Evolutionary conservation across 495 filamentous ascomycete species (phyloP).

Genomic region (Rhypophila decipiens): DNA sequence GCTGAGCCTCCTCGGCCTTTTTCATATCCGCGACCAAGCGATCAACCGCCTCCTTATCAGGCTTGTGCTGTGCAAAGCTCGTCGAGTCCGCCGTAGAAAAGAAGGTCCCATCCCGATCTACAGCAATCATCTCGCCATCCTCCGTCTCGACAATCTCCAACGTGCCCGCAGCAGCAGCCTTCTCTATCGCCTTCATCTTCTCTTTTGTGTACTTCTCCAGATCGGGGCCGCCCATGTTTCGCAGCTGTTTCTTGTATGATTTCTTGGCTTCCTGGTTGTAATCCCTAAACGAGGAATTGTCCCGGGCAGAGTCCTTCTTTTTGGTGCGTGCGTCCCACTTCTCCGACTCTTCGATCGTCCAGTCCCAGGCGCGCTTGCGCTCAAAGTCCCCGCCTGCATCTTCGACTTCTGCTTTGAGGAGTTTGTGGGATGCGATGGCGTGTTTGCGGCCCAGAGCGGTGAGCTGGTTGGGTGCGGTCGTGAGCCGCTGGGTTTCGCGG

Average conservation of each 20-base stretch:
- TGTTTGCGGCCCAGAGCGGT: slow-evolving; percentile 69
- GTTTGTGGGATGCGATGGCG: slow-evolving; percentile 83
- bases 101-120: slow-evolving; percentile 85
- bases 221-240: slow-evolving; percentile 59
- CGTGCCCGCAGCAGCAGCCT: slow-evolving; percentile 70
- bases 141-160: slow-evolving; percentile 90
- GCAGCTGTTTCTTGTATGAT: slow-evolving; percentile 86
- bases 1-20: slow-evolving; percentile 77
- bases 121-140: slow-evolving; percentile 87
- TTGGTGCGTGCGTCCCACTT: slow-evolving; percentile 84
- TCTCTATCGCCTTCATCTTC: slow-evolving; percentile 77
- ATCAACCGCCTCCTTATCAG: slow-evolving; percentile 85
- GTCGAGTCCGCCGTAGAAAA: slow-evolving; percentile 80
- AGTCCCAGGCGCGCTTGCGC: slow-evolving; percentile 96
- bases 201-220: slow-evolving; percentile 76
- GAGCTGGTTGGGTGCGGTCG: slow-evolving; percentile 67
- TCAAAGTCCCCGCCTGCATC: slow-evolving; percentile 88
- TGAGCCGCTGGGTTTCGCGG: slow-evolving; percentile 72
- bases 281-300: slow-evolving; percentile 85
- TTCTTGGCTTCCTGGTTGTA: slow-evolving; percentile 82
- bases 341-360: slow-evolving; percentile 90
- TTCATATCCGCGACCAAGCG: slow-evolving; percentile 76
- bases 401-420: slow-evolving; percentile 84
- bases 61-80: slow-evolving; percentile 77
- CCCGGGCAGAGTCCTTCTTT: slow-evolving; percentile 76